Evolutionary conservation across 2,329 filamentous ascomycete genomes (phyloP).

Genomic region (Phoma sp.): DNA sequence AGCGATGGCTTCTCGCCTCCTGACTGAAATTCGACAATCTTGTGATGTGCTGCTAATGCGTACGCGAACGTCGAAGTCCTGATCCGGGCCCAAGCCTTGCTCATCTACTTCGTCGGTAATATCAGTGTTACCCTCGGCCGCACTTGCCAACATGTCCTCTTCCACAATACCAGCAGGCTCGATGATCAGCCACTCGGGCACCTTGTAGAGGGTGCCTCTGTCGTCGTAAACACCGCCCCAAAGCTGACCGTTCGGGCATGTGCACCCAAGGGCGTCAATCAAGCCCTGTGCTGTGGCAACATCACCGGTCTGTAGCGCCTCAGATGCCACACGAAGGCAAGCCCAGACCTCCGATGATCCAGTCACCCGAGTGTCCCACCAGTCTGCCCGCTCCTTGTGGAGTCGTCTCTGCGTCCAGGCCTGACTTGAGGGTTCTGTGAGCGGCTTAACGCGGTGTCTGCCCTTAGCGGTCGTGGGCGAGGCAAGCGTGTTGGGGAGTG

Average conservation of each 20-base stretch:
- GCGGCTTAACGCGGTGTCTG: constrained; percentile 26
- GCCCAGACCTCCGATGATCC: constrained; percentile 82
- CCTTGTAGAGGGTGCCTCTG: constrained; percentile 51
- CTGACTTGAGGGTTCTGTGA: constrained; percentile 26
- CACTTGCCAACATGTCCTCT: constrained; percentile 20
- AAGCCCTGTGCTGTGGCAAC: constrained; percentile 73
- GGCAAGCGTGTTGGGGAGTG: constrained; percentile 37
- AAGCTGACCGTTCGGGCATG: constrained; percentile 52
- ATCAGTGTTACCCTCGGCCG: constrained; percentile 16
- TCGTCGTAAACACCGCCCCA: constrained; percentile 55
- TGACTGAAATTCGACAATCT: neutral
- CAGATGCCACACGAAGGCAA: constrained; percentile 71
- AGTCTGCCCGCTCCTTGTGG: constrained; percentile 75
- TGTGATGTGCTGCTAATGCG: constrained; percentile 1
- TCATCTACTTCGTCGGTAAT: constrained; percentile 19
- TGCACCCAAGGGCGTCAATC: constrained; percentile 73
- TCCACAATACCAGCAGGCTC: constrained; percentile 51
- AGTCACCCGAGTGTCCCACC: constrained; percentile 88
- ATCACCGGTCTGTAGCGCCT: constrained; percentile 66
- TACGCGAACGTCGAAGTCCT: constrained; percentile 8
- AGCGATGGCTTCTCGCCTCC: constrained; percentile 2
- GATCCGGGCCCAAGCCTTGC: constrained; percentile 7
- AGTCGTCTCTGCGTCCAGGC: constrained; percentile 67
- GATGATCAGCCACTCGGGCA: constrained; percentile 54
- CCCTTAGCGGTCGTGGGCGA: constrained; percentile 24